Conservation (phyloP, 106 monocot genomes). For the Dactylorhiza incarnata region DNA sequence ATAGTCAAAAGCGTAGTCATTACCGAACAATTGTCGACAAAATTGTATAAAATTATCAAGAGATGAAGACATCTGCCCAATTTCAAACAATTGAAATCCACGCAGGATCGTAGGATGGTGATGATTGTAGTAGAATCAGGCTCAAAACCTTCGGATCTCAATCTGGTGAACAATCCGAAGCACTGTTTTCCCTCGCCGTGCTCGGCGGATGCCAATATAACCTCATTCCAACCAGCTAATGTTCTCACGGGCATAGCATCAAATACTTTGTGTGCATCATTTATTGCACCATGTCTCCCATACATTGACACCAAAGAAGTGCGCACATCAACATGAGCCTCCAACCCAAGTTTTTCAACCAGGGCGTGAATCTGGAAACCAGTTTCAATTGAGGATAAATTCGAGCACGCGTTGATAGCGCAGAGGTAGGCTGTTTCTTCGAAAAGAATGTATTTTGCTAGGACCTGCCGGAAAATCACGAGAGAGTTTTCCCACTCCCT, state of each 20-base stretch:
- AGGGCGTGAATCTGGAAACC: constrained; percentile 15
- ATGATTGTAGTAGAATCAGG: constrained; percentile 20
- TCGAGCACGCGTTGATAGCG: neutral
- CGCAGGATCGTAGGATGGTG: constrained; percentile 13
- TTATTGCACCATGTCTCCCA: neutral
- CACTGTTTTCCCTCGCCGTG: constrained; percentile 4
- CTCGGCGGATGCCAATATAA: constrained; percentile 9
- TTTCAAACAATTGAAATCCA: constrained; percentile 11
- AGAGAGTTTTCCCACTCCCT: neutral
- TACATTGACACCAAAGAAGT: constrained; percentile 11
- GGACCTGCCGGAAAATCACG: constrained; percentile 6
- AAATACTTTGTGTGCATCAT: constrained; percentile 1
- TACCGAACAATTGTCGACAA: constrained; percentile 11
- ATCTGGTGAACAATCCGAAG: constrained; percentile 11
- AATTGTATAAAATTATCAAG: constrained; percentile 14
- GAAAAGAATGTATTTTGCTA: constrained; percentile 1
- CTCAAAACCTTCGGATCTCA: constrained; percentile 15
- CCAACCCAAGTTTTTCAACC: constrained; percentile 16
- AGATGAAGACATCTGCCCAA: constrained; percentile 14
- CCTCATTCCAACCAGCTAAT: constrained; percentile 15
- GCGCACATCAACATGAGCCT: neutral
- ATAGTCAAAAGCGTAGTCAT: constrained; percentile 27
- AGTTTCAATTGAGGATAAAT: neutral
- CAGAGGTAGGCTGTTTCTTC: neutral
- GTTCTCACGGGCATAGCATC: neutral